These are phyloP conservation scores for Elsinoe australis DNA, from an alignment of 2,329 filamentous ascomycete species.

Conservation along the genomic window DNA sequence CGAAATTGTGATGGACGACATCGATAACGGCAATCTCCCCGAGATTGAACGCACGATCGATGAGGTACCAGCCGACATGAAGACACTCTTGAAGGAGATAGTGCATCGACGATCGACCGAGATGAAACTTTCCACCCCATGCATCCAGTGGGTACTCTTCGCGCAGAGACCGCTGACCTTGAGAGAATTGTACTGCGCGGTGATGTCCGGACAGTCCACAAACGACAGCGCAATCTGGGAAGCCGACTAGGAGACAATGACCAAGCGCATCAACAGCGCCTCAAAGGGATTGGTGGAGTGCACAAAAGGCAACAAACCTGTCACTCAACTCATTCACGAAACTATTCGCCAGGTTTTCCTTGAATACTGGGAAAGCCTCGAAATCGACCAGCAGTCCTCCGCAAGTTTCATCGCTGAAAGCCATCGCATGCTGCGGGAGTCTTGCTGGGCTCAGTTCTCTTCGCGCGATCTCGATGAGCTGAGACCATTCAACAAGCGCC, in stretches of 20 bases:
- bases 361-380: too few species aligned
- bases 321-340: background rate
- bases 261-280: background rate
- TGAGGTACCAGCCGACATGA: constrained; percentile 35
- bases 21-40: background rate
- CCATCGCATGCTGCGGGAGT: too few species aligned
- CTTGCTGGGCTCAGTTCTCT: too few species aligned
- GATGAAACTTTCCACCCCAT: too few species aligned
- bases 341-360: background rate
- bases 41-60: constrained; percentile 27
- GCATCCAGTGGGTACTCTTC: constrained; percentile 49
- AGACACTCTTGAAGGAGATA: constrained; percentile 32
- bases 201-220: too few species aligned
- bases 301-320: background rate
- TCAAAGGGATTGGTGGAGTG: background rate
- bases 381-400: too few species aligned
- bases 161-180: constrained; percentile 38
- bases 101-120: too few species aligned
- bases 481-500: too few species aligned
- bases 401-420: too few species aligned
- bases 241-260: constrained; percentile 27
- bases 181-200: constrained; percentile 41
- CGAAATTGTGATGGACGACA: background rate
- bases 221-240: too few species aligned
- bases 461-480: too few species aligned